Evolutionary conservation across 2,329 filamentous ascomycete genomes (phyloP).

Genomic region (Emergomyces orientalis): DNA sequence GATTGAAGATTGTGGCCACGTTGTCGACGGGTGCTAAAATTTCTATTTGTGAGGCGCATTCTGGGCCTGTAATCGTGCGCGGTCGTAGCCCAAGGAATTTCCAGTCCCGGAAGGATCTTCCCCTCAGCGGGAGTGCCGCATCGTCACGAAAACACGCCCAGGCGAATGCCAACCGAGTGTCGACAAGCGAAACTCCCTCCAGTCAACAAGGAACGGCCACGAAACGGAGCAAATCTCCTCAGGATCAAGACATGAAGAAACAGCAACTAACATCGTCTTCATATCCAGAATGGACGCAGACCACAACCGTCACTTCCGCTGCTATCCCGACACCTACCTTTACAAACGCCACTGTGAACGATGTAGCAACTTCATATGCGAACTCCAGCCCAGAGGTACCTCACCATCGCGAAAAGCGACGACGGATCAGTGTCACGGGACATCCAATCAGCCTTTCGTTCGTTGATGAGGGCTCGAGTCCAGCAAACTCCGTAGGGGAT

Average conservation of each 20-base stretch:
- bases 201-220: constrained; percentile 9
- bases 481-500: constrained; percentile 15
- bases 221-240: constrained; percentile 15
- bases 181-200: constrained; percentile 19
- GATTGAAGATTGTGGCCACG: constrained; percentile 75
- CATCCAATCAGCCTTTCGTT: constrained; percentile 48
- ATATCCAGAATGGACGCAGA: constrained; percentile 30
- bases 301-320: constrained; percentile 16
- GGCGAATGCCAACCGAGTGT: constrained; percentile 22
- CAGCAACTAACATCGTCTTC: constrained; percentile 18
- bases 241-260: constrained; percentile 23
- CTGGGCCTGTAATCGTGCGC: constrained; percentile 85
- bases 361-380: constrained; percentile 34
- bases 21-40: constrained; percentile 75
- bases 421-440: constrained; percentile 29
- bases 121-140: constrained; percentile 67
- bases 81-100: constrained; percentile 92
- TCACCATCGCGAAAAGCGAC: constrained; percentile 31
- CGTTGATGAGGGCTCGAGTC: constrained; percentile 46
- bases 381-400: constrained; percentile 47
- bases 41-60: constrained; percentile 72
- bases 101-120: constrained; percentile 85
- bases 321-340: constrained; percentile 18
- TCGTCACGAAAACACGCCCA: constrained; percentile 64
- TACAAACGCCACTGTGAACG: constrained; percentile 14